Evolutionary conservation across 306 rosid species (phyloP), one percentile per base, ranked within the genome.

Genomic region (Ceratonia siliqua): DNA sequence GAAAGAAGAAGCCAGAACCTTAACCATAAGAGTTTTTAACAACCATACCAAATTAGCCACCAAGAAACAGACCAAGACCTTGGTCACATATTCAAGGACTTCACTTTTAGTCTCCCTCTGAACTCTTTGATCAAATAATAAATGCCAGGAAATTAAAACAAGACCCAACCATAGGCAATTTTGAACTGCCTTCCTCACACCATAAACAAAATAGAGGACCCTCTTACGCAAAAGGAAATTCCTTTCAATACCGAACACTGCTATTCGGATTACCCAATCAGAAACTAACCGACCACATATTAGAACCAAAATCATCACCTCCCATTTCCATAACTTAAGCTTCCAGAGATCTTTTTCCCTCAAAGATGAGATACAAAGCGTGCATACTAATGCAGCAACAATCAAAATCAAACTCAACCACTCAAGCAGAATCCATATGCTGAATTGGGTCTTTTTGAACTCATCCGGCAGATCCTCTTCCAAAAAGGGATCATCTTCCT

Each of bases 401-500:
- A 86, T 87, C 75, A 74, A 12, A 71, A 94, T 61, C 75, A 94
- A 79, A 22, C 89, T 82, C 42, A 90, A 8, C 94, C 96, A 91
- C 70, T 94, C 90, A 6, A 94, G 75, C n/a, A 94, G 18, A 52
- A 83, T 75, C 79, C 78, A 64, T 0, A 77, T 27, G 42, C 78
- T 78, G n/a, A 89, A 78, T 0, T 85, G 79, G 0, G 74, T 42
- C 41, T 43, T 78, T 73, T 32, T 86, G 48, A 48, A 84, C 14
- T 86, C 79, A n/a, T 78, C 63, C 3, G 93, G 93, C 27, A 84
- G 48, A 10, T 89, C 93, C 25, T 89, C 89, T 2, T 84, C 91
- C 36, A 42, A 8, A 78, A 94, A 94, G 0, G 98, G 96, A 35
- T 94, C 98, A 0, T 90, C 97, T 0, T 91, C 98, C 0, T 80